Evolutionary conservation across 2,329 filamentous ascomycete species (phyloP).

Genomic region (Scedosporium boydii): DNA sequence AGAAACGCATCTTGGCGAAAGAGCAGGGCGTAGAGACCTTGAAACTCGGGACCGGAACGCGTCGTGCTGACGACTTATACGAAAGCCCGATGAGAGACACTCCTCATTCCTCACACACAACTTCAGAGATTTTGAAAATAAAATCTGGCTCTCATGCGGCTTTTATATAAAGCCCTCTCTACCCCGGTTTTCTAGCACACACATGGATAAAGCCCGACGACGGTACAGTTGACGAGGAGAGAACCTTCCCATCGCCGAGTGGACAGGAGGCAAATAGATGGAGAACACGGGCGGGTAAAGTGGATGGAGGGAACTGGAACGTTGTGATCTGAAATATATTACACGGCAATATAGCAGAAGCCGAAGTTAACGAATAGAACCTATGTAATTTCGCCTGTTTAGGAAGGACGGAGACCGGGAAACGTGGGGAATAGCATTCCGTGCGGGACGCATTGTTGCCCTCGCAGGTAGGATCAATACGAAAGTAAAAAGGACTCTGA

Average conservation of each 20-base stretch:
- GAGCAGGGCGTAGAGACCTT: background rate
- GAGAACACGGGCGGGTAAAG: conserved; percentile 1
- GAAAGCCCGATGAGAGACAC: too few species aligned
- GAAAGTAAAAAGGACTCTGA: too few species aligned
- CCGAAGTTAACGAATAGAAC: background rate
- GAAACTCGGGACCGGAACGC: too few species aligned
- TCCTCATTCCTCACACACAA: background rate
- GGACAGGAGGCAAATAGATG: background rate
- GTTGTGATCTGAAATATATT: background rate
- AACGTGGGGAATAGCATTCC: background rate
- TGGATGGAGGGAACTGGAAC: background rate
- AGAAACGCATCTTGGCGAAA: conserved; percentile 7
- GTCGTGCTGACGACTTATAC: background rate
- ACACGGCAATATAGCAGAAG: background rate
- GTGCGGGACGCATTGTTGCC: background rate
- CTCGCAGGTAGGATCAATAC: background rate
- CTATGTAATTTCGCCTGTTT: background rate
- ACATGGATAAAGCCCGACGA: background rate
- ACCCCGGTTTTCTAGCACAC: background rate
- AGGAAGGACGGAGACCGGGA: background rate
- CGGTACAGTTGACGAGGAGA: background rate
- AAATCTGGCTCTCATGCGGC: background rate
- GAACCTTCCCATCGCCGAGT: background rate
- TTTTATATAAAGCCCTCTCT: background rate
- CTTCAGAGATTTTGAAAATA: background rate